Conservation (phyloP, 2,329 filamentous ascomycete genomes). For the Orbilia ellipsospora region DNA sequence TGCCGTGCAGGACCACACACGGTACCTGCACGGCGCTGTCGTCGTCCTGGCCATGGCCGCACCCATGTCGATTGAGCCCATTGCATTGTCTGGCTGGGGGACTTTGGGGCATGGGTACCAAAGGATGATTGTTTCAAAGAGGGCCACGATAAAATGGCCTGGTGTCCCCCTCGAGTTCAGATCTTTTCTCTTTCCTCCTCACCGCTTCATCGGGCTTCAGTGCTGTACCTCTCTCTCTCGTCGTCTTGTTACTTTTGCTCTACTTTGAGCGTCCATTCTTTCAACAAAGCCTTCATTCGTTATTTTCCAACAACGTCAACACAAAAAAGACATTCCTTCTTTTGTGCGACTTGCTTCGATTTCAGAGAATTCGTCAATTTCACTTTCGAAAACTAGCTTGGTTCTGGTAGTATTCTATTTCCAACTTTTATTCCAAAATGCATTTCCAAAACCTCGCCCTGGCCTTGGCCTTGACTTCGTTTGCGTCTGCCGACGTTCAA, state of each 20-base stretch:
- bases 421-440: constrained; percentile 51
- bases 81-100: constrained; percentile 2
- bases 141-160: constrained; percentile 53
- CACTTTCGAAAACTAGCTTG: constrained; percentile 41
- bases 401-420: constrained; percentile 41
- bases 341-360: constrained; percentile 26
- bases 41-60: constrained; percentile 7
- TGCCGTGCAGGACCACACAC: constrained; percentile 19
- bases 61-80: constrained; percentile 6
- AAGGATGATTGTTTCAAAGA: constrained; percentile 35
- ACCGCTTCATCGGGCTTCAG: constrained; percentile 42
- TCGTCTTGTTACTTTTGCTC: constrained; percentile 40
- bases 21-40: constrained; percentile 1
- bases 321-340: constrained; percentile 10
- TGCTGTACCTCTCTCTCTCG: constrained; percentile 33
- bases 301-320: constrained; percentile 53
- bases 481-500: constrained; percentile 33
- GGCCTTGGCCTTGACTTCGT: constrained; percentile 52
- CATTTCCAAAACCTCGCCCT: constrained; percentile 54
- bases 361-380: constrained; percentile 30
- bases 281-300: constrained; percentile 41
- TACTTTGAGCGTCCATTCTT: constrained; percentile 52
- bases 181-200: constrained; percentile 32
- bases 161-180: constrained; percentile 20
- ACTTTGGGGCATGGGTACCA: constrained; percentile 21